Evolutionary conservation across 176 grass and related monocot species (phyloP).

Genomic region (Oryza brachyantha): DNA sequence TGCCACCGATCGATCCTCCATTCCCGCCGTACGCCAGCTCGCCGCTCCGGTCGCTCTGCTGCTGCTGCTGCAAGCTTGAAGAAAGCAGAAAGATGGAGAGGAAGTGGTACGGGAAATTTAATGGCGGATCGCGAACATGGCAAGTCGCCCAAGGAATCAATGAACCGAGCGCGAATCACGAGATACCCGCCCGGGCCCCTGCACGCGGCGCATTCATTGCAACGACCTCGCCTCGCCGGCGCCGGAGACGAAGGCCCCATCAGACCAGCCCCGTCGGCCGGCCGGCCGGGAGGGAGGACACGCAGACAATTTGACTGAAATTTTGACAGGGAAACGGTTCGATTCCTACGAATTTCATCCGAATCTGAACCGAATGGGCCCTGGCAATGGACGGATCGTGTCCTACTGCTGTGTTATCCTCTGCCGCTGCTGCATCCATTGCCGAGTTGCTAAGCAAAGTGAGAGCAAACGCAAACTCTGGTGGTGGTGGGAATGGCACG

Average conservation of each 20-base stretch:
- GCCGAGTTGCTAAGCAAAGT: constrained; percentile 10
- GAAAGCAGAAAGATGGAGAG: too few relatives aligned
- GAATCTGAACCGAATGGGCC: too few relatives aligned
- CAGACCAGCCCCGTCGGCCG: too few relatives aligned
- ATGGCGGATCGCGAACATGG: too few relatives aligned
- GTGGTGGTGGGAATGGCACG: neutral
- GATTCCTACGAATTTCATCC: too few relatives aligned
- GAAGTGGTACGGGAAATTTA: too few relatives aligned
- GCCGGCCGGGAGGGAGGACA: too few relatives aligned
- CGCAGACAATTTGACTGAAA: too few relatives aligned
- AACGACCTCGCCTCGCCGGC: neutral
- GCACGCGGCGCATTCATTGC: neutral
- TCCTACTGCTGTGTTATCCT: neutral
- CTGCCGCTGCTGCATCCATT: neutral
- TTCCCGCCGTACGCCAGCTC: neutral
- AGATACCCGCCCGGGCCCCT: neutral
- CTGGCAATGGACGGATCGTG: too few relatives aligned
- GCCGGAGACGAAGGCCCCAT: neutral
- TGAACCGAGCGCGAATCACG: neutral
- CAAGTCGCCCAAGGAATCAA: neutral
- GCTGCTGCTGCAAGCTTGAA: neutral
- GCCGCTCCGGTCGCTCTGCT: too few relatives aligned
- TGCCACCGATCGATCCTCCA: neutral
- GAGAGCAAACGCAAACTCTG: neutral
- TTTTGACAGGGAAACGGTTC: too few relatives aligned